Percentiles rank a stretch among this genome's conserved stretches.
Conservation (phyloP, 257 asterid species). For the Capsicum baccatum region DNA sequence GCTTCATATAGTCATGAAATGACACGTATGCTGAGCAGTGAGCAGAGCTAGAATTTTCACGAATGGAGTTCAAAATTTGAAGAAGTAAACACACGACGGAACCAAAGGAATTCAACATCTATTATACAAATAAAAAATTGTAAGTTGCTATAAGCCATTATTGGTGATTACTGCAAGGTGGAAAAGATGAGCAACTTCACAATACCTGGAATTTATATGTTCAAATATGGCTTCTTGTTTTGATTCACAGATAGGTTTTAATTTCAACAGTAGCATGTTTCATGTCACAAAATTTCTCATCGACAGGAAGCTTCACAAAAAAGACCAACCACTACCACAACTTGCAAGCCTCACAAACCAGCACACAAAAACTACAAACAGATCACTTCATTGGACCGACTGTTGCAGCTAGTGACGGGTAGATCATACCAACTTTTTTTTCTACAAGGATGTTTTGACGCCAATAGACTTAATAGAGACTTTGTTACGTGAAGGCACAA, state of each 20-base stretch:
- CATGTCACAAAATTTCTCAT: neutral
- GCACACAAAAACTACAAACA: constrained; percentile 5
- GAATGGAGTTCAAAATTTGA: no score
- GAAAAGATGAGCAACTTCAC: neutral
- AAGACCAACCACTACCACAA: neutral
- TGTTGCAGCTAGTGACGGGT: neutral
- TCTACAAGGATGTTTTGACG: neutral
- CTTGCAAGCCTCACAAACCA: constrained; percentile 10
- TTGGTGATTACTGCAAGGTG: no score
- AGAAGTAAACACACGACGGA: no score
- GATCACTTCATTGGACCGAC: constrained; percentile 15
- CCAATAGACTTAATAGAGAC: constrained; percentile 11
- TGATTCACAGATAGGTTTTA: neutral
- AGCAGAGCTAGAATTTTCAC: no score
- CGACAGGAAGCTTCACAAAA: neutral
- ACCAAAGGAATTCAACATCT: no score
- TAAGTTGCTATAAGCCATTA: no score
- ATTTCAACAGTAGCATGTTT: neutral
- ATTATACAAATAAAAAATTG: no score
- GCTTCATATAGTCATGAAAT: neutral
- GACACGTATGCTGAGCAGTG: neutral
- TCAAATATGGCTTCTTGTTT: neutral
- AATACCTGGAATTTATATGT: neutral
- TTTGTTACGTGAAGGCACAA: neutral
- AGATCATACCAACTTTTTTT: constrained; percentile 16